Percentiles rank a stretch among this genome's conserved stretches.
phyloP scores from a whole-genome alignment of 495 filamentous ascomycete genomes.

The Annulohypoxylon bovei region DNA sequence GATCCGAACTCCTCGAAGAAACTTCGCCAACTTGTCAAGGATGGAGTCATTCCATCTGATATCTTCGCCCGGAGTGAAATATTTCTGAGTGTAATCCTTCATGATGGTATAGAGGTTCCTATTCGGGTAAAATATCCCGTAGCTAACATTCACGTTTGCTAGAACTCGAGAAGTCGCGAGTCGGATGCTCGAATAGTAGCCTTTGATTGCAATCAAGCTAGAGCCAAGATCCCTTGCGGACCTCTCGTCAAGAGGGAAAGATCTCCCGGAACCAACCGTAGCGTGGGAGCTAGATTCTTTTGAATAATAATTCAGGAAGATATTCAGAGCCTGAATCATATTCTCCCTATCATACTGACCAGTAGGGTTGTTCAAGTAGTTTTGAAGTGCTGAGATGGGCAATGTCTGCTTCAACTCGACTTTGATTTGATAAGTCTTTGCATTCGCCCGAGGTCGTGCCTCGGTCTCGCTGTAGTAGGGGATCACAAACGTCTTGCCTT shows the following conservation, averaged over 20 bases:
- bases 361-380: not conserved
- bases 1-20: conserved; percentile 2
- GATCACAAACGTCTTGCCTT: not conserved
- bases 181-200: conserved; percentile 47
- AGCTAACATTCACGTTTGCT: conserved; percentile 59
- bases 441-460: not conserved
- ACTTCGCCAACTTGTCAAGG: not conserved
- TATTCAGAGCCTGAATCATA: conserved; percentile 10
- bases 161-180: conserved; percentile 63
- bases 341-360: not conserved
- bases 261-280: conserved; percentile 9
- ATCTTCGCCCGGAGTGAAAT: too few relatives aligned
- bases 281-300: not conserved
- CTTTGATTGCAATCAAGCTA: conserved; percentile 6
- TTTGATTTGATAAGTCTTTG: not conserved
- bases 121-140: conserved; percentile 43
- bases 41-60: not conserved
- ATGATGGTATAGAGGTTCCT: conserved; percentile 12
- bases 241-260: not conserved
- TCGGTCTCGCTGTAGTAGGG: not conserved
- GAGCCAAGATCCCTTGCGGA: not conserved
- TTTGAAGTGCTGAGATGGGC: not conserved
- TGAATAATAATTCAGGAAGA: conserved; percentile 10
- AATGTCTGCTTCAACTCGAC: not conserved
- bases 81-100: not conserved